Evolutionary conservation across 345 rosid species (phyloP).

Genomic region (Heritiera littoralis): DNA sequence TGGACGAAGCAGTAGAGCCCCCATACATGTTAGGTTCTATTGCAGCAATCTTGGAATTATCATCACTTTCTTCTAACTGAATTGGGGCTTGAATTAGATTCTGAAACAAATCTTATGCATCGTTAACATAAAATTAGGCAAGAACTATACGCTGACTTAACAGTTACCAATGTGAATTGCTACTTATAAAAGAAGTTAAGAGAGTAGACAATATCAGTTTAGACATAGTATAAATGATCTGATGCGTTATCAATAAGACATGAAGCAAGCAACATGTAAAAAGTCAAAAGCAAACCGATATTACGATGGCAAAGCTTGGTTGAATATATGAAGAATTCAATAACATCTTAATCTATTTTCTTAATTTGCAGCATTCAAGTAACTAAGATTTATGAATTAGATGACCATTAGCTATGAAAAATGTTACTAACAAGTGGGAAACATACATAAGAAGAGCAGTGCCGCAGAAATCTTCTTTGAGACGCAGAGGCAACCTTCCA

Average conservation of each 20-base stretch:
- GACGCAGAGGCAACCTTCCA: conserved; percentile 80
- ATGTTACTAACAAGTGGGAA: neutral
- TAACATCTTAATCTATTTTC: neutral
- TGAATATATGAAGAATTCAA: neutral
- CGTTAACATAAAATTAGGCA: neutral
- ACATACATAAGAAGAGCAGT: conserved; percentile 81
- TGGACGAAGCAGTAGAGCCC: conserved; percentile 20
- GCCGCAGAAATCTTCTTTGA: conserved; percentile 97
- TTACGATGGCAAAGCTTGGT: neutral
- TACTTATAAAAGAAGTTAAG: neutral
- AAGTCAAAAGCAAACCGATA: neutral
- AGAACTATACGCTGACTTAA: neutral
- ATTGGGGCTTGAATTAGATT: conserved; percentile 41
- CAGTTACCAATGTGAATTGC: neutral
- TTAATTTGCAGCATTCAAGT: conserved; percentile 4
- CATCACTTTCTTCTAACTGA: conserved; percentile 39
- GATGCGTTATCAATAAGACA: neutral
- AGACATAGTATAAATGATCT: neutral
- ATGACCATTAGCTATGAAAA: neutral
- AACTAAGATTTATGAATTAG: neutral
- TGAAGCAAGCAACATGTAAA: neutral
- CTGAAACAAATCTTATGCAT: neutral
- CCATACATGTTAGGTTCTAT: conserved; percentile 27
- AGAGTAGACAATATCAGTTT: neutral
- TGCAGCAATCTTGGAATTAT: conserved; percentile 20